Evolutionary conservation across 208 protist genomes (phyloP).

Genomic region (Wallacemonas sp.): DNA sequence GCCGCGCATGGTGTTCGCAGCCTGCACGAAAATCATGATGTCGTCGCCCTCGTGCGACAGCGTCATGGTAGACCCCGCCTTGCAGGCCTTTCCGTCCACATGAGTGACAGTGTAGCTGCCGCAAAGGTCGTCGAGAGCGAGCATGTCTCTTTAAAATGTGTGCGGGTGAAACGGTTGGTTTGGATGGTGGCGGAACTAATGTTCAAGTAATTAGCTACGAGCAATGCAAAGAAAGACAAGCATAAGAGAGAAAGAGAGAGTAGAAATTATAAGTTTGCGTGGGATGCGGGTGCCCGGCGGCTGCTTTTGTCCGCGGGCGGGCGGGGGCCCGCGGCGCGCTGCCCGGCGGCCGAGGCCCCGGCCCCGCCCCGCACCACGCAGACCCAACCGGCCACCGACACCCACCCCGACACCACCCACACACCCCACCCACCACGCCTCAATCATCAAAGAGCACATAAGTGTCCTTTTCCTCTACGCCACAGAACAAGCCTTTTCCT

Average conservation of each 20-base stretch:
- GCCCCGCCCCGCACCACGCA: too few species aligned
- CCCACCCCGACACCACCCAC: background rate
- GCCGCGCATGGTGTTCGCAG: slow-evolving; percentile 49
- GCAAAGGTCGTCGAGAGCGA: slow-evolving; percentile 42
- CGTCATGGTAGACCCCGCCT: slow-evolving; percentile 26
- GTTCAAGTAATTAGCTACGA: slow-evolving; percentile 5
- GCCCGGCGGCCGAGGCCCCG: too few species aligned
- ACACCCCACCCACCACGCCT: background rate
- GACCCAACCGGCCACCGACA: background rate
- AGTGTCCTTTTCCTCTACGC: background rate
- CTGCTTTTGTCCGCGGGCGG: background rate
- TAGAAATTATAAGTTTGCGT: background rate
- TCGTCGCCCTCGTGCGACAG: slow-evolving; percentile 28
- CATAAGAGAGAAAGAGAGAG: background rate
- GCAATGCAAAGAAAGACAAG: slow-evolving; percentile 5
- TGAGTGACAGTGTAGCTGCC: slow-evolving; percentile 49
- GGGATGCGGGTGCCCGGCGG: background rate
- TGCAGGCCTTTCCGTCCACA: slow-evolving; percentile 33
- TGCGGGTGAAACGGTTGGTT: background rate
- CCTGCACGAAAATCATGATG: slow-evolving; percentile 30
- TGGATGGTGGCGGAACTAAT: background rate
- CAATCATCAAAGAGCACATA: background rate
- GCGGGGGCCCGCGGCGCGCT: too few species aligned
- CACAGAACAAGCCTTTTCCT: slow-evolving; percentile 5
- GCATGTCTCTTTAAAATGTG: background rate